phyloP scores from a whole-genome alignment of 2,329 filamentous ascomycete species.

The Fusarium humuli region DNA sequence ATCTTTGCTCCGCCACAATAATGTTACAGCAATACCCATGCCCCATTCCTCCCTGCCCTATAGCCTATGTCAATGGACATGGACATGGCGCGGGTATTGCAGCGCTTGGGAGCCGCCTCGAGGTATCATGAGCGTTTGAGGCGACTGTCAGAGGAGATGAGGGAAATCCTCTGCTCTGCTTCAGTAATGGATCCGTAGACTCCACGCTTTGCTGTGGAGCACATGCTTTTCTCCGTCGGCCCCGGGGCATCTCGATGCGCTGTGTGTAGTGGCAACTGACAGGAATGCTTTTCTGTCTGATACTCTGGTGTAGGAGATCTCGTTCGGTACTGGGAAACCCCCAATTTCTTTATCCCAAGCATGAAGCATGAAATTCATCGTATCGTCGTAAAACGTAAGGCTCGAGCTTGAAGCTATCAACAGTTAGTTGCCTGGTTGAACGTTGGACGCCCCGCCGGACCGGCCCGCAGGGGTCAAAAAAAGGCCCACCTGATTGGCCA shows the following conservation, averaged over 20 bases:
- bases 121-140: constrained; percentile 13
- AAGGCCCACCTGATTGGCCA: constrained; percentile 27
- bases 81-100: neutral
- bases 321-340: neutral
- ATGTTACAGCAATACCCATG: constrained; percentile 1
- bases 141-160: constrained; percentile 16
- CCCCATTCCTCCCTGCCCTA: constrained; percentile 14
- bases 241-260: neutral
- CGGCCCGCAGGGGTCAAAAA: constrained; percentile 38
- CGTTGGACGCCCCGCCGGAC: constrained; percentile 38
- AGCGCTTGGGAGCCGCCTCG: neutral
- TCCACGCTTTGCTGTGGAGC: constrained; percentile 24
- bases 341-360: neutral
- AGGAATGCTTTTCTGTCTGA: neutral
- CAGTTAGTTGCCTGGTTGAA: constrained; percentile 14
- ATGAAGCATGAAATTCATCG: constrained; percentile 6
- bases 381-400: neutral
- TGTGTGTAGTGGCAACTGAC: neutral
- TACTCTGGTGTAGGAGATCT: neutral
- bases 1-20: constrained; percentile 24
- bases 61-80: neutral
- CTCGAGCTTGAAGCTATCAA: constrained; percentile 3
- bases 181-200: neutral
- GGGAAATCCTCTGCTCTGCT: constrained; percentile 5
- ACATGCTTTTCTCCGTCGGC: neutral